Percentiles rank a stretch among this genome's conserved stretches.
These are phyloP conservation scores for Aegilops sharonensis DNA, from an alignment of 176 grass and related monocot genomes.

Conservation along the genomic window DNA sequence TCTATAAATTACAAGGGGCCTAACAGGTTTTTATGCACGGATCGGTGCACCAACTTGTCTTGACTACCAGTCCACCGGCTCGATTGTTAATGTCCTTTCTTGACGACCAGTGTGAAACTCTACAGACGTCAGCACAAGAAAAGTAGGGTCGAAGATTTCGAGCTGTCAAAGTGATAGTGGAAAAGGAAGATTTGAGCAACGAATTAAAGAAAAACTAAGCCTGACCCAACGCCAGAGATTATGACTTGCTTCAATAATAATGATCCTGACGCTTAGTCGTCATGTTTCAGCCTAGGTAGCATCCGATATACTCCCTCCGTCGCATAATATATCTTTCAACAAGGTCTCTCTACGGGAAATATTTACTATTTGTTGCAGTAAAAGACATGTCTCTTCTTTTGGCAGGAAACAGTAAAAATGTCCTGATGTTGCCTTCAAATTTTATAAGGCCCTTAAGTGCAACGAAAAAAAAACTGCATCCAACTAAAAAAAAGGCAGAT, in stretches of 20 bases:
- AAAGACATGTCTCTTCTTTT: too few species aligned
- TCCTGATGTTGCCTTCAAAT: not conserved
- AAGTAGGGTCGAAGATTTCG: slow-evolving; percentile 19
- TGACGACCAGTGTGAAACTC: slow-evolving; percentile 17
- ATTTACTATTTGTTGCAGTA: not conserved
- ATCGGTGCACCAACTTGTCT: not conserved
- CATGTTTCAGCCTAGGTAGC: slow-evolving; percentile 38
- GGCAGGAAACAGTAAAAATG: not conserved
- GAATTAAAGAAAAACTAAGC: not conserved
- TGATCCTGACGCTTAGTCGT: slow-evolving; percentile 19
- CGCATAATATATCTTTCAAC: not conserved
- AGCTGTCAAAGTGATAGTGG: slow-evolving; percentile 25
- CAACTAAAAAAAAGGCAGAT: too few species aligned
- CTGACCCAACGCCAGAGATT: slow-evolving; percentile 21
- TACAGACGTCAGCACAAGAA: not conserved
- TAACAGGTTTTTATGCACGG: too few species aligned
- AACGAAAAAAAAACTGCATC: not conserved
- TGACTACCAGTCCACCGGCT: not conserved
- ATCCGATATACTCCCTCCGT: not conserved
- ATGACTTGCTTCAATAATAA: slow-evolving; percentile 37
- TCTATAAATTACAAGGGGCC: too few species aligned
- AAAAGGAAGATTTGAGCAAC: slow-evolving; percentile 26
- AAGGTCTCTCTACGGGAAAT: not conserved
- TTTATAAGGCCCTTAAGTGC: not conserved
- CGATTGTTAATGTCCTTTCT: slow-evolving; percentile 17